These are phyloP conservation scores for Cardamine resedifolia DNA, from an alignment of 345 rosid species.

Conservation along the genomic window DNA sequence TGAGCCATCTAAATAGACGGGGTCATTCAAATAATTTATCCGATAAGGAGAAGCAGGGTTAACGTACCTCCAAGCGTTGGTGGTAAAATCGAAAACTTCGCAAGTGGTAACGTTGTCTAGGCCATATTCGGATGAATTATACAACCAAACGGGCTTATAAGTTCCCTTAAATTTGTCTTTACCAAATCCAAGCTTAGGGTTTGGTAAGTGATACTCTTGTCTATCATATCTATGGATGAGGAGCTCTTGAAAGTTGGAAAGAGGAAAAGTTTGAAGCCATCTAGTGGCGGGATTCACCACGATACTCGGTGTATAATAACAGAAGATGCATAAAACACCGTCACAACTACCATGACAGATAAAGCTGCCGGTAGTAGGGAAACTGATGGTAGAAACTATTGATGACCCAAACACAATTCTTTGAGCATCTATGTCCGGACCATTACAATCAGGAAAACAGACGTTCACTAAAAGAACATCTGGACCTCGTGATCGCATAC, in stretches of 20 bases:
- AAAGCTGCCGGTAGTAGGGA: neutral
- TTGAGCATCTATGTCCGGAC: neutral
- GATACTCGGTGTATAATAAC: neutral
- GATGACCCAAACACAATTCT: neutral
- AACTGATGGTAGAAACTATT: neutral
- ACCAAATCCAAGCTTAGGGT: neutral
- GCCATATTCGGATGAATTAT: neutral
- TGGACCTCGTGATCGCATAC: neutral
- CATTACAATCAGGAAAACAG: neutral
- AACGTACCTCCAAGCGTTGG: too few species aligned
- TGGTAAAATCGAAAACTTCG: too few species aligned
- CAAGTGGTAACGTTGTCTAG: neutral
- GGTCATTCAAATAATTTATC: too few species aligned
- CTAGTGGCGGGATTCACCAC: neutral
- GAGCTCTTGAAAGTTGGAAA: neutral
- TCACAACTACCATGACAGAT: neutral
- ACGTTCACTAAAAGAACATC: neutral
- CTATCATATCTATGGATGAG: neutral
- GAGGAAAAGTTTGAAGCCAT: slow-evolving; percentile 3
- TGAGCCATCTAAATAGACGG: too few species aligned
- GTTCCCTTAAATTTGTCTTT: neutral
- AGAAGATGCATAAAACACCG: neutral
- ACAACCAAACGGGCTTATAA: neutral
- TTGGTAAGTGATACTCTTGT: neutral
- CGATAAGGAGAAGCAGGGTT: too few species aligned